Evolutionary conservation across 345 rosid genomes (phyloP).

Genomic region (Rhodamnia rubescens): DNA sequence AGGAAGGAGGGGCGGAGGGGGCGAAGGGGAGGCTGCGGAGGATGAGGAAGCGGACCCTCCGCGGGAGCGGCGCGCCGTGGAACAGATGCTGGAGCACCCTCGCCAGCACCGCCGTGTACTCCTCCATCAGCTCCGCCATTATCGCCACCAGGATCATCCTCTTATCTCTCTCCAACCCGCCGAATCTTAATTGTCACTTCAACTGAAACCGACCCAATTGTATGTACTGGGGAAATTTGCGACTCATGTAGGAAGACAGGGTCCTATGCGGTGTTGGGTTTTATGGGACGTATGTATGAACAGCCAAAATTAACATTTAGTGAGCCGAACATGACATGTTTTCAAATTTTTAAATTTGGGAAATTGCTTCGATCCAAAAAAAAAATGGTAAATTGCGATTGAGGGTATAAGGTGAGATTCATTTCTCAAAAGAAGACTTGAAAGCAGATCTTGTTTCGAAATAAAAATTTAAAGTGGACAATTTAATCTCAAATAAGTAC

Average conservation of each 20-base stretch:
- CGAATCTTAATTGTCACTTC: background rate
- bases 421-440: background rate
- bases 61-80: slow-evolving; percentile 61
- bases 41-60: slow-evolving; percentile 70
- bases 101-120: slow-evolving; percentile 72
- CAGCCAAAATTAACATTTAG: background rate
- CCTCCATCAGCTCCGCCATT: slow-evolving; percentile 67
- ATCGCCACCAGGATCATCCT: slow-evolving; percentile 58
- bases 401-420: background rate
- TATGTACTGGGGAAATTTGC: background rate
- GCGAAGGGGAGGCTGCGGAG: slow-evolving; percentile 60
- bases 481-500: background rate
- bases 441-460: background rate
- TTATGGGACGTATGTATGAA: background rate
- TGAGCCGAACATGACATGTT: background rate
- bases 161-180: too few species aligned
- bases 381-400: background rate
- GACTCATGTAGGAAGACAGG: background rate
- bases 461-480: background rate
- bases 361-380: background rate
- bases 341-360: background rate
- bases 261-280: background rate
- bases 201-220: background rate
- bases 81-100: slow-evolving; percentile 62
- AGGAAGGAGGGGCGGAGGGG: slow-evolving; percentile 11